Conservation (phyloP, 495 filamentous ascomycete species). For the Cenococcum geophilum region DNA sequence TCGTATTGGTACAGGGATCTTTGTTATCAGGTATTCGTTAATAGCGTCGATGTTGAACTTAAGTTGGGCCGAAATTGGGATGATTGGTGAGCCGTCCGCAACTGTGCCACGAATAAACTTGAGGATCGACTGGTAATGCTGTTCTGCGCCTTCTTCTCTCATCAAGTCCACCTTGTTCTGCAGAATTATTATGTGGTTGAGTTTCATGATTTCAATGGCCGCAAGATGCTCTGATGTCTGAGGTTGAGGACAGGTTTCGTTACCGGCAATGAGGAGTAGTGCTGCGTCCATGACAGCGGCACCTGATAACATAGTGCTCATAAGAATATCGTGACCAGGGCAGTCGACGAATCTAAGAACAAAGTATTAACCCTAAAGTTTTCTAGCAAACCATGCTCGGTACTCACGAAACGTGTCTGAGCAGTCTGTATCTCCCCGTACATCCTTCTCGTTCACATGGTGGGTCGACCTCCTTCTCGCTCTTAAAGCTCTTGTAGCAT, state of each 20-base stretch:
- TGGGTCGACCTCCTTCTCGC: slow-evolving; percentile 94
- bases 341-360: slow-evolving; percentile 74
- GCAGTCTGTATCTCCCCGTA: slow-evolving; percentile 69
- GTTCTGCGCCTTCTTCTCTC: slow-evolving; percentile 82
- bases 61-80: slow-evolving; percentile 95
- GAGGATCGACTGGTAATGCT: slow-evolving; percentile 90
- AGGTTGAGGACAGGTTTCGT: slow-evolving; percentile 98
- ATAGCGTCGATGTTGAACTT: slow-evolving; percentile 99
- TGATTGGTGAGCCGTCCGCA: slow-evolving; percentile 90
- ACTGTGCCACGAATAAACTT: slow-evolving; percentile 98
- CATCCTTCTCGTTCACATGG: slow-evolving; percentile 93
- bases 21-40: slow-evolving; percentile 86
- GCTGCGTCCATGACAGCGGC: slow-evolving; percentile 99
- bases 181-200: slow-evolving; percentile 96
- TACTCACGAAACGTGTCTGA: slow-evolving; percentile 82
- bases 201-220: slow-evolving; percentile 98
- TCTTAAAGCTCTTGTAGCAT: slow-evolving; percentile 96
- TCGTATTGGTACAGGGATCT: slow-evolving; percentile 82
- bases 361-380: slow-evolving; percentile 1
- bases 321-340: slow-evolving; percentile 99
- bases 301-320: slow-evolving; percentile 99
- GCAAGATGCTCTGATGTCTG: slow-evolving; percentile 98
- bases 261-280: slow-evolving; percentile 91
- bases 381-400: slow-evolving; percentile 12
- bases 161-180: slow-evolving; percentile 99